These are phyloP conservation scores for Boletellus sp. DNA, from an alignment of 768 basidiomycete species.

Conservation along the genomic window DNA sequence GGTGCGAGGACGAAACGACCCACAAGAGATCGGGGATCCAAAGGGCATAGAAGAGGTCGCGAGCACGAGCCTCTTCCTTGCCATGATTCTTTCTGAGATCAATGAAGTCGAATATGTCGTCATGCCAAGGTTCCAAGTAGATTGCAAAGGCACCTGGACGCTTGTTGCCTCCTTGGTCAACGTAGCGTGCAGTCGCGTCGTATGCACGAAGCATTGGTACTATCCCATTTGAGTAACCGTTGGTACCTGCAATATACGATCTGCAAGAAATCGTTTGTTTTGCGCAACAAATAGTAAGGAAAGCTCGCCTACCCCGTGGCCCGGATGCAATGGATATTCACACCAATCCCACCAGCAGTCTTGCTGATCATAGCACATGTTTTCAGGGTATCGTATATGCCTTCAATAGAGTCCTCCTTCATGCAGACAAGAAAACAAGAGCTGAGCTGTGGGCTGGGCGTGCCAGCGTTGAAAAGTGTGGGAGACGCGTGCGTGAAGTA, in stretches of 20 bases:
- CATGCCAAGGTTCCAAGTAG: conserved; percentile 99
- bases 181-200: conserved; percentile 97
- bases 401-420: conserved; percentile 99
- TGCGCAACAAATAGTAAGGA: not conserved
- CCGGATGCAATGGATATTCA: conserved; percentile 94
- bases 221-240: conserved; percentile 98
- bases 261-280: conserved; percentile 38
- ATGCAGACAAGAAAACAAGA: conserved; percentile 98
- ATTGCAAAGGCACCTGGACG: conserved; percentile 98
- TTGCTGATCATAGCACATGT: conserved; percentile 99
- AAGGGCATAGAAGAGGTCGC: conserved; percentile 96
- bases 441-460: conserved; percentile 89
- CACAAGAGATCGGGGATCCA: conserved; percentile 98
- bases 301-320: conserved; percentile 74
- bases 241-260: conserved; percentile 98
- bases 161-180: conserved; percentile 99
- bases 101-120: conserved; percentile 95
- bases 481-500: conserved; percentile 99
- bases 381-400: conserved; percentile 98
- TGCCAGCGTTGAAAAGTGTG: conserved; percentile 97
- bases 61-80: conserved; percentile 94
- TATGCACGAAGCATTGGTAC: conserved; percentile 98
- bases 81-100: conserved; percentile 99
- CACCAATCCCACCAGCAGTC: conserved; percentile 96
- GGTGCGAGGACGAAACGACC: conserved; percentile 23